These are phyloP conservation scores for Mortierella polycephala DNA, from an alignment of 371 early-diverging fungal species.

Conservation along the genomic window DNA sequence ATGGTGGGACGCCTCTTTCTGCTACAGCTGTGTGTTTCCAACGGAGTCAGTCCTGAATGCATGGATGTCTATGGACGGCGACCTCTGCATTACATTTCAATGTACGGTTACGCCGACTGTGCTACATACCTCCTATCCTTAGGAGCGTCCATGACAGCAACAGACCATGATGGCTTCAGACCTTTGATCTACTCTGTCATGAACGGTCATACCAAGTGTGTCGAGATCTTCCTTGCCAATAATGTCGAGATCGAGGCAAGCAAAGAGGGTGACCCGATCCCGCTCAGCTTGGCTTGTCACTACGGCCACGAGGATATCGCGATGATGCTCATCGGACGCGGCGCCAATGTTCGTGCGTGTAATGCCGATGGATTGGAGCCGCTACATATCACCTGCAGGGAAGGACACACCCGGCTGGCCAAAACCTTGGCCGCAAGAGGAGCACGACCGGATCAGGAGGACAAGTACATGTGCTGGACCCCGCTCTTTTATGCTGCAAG, in stretches of 20 bases:
- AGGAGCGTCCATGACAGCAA: constrained; percentile 68
- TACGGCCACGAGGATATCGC: constrained; percentile 91
- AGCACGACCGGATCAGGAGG: constrained; percentile 80
- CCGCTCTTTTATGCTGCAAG: constrained; percentile 94
- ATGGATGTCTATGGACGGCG: constrained; percentile 90
- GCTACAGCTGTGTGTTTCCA: constrained; percentile 66
- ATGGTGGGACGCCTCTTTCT: constrained; percentile 78
- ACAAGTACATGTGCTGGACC: constrained; percentile 95
- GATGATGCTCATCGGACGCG: constrained; percentile 76
- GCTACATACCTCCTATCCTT: constrained; percentile 71
- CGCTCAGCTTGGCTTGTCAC: constrained; percentile 87
- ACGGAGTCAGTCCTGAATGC: constrained; percentile 71
- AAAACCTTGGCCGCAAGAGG: constrained; percentile 79
- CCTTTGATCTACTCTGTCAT: constrained; percentile 89
- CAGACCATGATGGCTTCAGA: constrained; percentile 91
- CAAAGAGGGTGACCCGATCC: constrained; percentile 68
- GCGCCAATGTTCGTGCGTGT: constrained; percentile 69
- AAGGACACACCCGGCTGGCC: constrained; percentile 83
- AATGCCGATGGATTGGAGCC: constrained; percentile 86
- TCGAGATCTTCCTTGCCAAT: constrained; percentile 74
- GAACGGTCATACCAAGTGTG: constrained; percentile 82
- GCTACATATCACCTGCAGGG: constrained; percentile 88
- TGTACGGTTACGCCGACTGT: constrained; percentile 85
- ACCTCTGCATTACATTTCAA: constrained; percentile 92
- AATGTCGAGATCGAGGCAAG: constrained; percentile 76